Evolutionary conservation across 2,329 filamentous ascomycete species (phyloP).

Genomic region (Penicillium sp.): DNA sequence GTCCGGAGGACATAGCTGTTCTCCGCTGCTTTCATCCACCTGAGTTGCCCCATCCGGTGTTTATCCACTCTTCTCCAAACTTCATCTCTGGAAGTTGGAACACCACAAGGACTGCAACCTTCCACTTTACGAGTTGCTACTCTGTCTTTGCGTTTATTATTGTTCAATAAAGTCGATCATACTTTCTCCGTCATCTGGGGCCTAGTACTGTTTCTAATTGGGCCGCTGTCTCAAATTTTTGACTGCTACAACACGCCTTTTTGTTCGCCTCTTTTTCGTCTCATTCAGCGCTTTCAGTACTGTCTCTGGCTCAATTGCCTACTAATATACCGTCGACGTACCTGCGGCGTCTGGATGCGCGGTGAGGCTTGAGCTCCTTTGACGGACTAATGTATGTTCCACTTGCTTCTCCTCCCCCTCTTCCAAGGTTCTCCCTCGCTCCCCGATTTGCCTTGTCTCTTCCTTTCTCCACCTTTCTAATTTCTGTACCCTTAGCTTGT

Average conservation of each 20-base stretch:
- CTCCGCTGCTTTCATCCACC: slow-evolving; percentile 13
- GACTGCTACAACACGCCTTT: background rate
- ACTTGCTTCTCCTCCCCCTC: slow-evolving; percentile 19
- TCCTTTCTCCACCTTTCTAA: slow-evolving; percentile 23
- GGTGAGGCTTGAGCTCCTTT: slow-evolving; percentile 8
- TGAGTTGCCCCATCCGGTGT: slow-evolving; percentile 15
- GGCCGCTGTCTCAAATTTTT: slow-evolving; percentile 13
- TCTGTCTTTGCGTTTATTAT: background rate
- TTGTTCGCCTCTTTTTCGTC: slow-evolving; percentile 7
- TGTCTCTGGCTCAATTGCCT: slow-evolving; percentile 3
- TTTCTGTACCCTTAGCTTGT: slow-evolving; percentile 26
- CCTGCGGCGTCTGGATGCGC: background rate
- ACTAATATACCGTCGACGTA: slow-evolving; percentile 8
- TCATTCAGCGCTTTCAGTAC: background rate
- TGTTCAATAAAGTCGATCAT: slow-evolving; percentile 3
- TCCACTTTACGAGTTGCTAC: background rate
- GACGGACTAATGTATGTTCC: slow-evolving; percentile 35
- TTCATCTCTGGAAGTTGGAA: slow-evolving; percentile 1
- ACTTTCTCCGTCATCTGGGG: background rate
- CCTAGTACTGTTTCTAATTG: slow-evolving; percentile 9
- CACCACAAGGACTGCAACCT: slow-evolving; percentile 6
- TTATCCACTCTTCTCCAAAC: background rate
- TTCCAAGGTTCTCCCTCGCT: slow-evolving; percentile 25
- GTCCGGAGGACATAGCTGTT: background rate
- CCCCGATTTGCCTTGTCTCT: slow-evolving; percentile 29